A percentile compares a stretch with the other conserved stretches of the same genome.
Evolutionary conservation across 2,329 filamentous ascomycete genomes (phyloP).

Genomic region (Cytospora piceae): DNA sequence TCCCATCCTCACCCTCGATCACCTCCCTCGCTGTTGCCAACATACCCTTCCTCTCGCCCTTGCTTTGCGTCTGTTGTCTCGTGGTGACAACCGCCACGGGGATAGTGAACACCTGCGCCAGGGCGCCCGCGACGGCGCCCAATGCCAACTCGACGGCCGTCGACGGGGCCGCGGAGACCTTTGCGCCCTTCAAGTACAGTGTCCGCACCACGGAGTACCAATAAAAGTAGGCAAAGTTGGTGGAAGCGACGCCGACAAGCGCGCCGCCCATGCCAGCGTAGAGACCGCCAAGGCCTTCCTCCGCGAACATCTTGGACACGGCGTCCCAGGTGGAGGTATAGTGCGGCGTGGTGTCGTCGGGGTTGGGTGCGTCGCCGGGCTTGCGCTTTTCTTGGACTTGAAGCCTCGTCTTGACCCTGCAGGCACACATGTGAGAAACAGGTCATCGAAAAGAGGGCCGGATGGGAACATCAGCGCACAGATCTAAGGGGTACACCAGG

Average conservation of each 20-base stretch:
- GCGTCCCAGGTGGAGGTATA: constrained; percentile 90
- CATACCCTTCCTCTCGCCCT: constrained; percentile 81
- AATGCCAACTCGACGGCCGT: constrained; percentile 83
- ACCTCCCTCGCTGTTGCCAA: constrained; percentile 88
- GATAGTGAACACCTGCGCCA: constrained; percentile 95
- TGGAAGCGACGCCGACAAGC: constrained; percentile 89
- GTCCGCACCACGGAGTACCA: constrained; percentile 92
- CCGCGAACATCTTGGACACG: constrained; percentile 78
- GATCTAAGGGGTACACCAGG: constrained; percentile 92
- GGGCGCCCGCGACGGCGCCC: constrained; percentile 83
- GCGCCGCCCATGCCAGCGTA: constrained; percentile 89
- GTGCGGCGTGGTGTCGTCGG: constrained; percentile 62
- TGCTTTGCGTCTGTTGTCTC: constrained; percentile 89
- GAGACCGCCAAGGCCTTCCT: constrained; percentile 79
- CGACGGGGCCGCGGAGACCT: constrained; percentile 61
- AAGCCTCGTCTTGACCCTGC: constrained; percentile 90
- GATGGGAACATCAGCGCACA: constrained; percentile 59
- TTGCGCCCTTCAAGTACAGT: constrained; percentile 70
- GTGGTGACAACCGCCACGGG: constrained; percentile 95
- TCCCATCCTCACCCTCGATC: constrained; percentile 85
- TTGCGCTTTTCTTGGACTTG: constrained; percentile 86
- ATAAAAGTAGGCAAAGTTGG: constrained; percentile 99
- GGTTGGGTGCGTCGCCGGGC: constrained; percentile 49
- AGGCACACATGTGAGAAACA: constrained; percentile 39
- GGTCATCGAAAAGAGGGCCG: not conserved